Percentiles rank a stretch among this genome's conserved stretches.
phyloP scores from a whole-genome alignment of 2,329 filamentous ascomycete species.

The Cyphellophora attinorum region DNA sequence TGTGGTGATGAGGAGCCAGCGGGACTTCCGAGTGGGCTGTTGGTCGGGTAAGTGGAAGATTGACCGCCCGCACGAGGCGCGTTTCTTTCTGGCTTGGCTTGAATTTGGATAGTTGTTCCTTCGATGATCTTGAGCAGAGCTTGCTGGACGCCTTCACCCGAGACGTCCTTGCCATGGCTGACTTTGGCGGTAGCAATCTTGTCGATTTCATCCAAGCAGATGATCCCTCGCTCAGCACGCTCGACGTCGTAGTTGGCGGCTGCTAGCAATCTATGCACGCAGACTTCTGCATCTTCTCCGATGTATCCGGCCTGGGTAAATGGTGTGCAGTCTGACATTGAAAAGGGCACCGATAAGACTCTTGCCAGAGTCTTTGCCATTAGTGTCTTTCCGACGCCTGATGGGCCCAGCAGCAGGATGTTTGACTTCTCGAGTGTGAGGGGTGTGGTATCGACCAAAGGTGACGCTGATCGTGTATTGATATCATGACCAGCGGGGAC shows the following conservation, averaged over 20 bases:
- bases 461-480: slow-evolving; percentile 14
- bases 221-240: slow-evolving; percentile 80
- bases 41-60: slow-evolving; percentile 29
- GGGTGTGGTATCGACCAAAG: slow-evolving; percentile 45
- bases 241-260: slow-evolving; percentile 83
- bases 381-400: slow-evolving; percentile 91
- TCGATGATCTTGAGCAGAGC: slow-evolving; percentile 92
- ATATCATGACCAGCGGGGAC: slow-evolving; percentile 6
- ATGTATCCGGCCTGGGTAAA: slow-evolving; percentile 97
- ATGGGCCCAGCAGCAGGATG: slow-evolving; percentile 79
- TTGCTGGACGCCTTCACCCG: slow-evolving; percentile 93
- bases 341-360: slow-evolving; percentile 89
- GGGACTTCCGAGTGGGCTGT: slow-evolving; percentile 25
- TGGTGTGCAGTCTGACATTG: slow-evolving; percentile 89
- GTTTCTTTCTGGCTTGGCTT: slow-evolving; percentile 57
- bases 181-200: slow-evolving; percentile 89
- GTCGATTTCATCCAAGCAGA: slow-evolving; percentile 94
- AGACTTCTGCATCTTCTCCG: slow-evolving; percentile 93
- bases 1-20: slow-evolving; percentile 23
- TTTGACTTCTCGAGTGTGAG: slow-evolving; percentile 93
- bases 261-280: slow-evolving; percentile 80
- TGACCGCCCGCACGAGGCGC: slow-evolving; percentile 27
- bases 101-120: slow-evolving; percentile 85
- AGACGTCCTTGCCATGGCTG: slow-evolving; percentile 82
- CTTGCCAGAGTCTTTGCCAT: slow-evolving; percentile 84